Evolutionary conservation across 352 stramenopile species (phyloP), one percentile per base, ranked within the genome.

Genomic region (Globisporangium nodosum): DNA sequence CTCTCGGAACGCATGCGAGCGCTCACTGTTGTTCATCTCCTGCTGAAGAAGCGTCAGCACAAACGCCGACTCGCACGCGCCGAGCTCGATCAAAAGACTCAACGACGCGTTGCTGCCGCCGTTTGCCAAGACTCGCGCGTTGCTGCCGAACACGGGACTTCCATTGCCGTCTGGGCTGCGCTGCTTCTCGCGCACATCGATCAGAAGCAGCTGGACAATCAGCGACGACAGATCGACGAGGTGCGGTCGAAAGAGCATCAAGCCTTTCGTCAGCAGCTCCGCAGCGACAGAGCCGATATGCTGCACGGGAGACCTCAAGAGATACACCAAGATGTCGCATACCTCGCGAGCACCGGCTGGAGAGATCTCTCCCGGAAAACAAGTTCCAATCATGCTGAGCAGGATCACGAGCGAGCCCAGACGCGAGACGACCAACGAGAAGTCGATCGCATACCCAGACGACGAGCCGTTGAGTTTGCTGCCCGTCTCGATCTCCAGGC

Each of bases 351-450:
- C 85, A 16, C 76, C 69, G 2, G 81, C 61, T 3, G 85, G 85
- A 1, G 85, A 89, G 24, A 94, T 90, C 42, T 93, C 85, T 0
- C 79, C 85, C 7, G 85, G 85, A 52, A 85, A 94, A 58, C 81
- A 92, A 24, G 85, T 94, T n/a, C 85, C 85, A 9, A 93, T 85
- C 77, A 92, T 90, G 54, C 85, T 92, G 50, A 92, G 64, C 30
- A 94, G 42, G 11, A 94, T 77, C 48, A 94, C 81, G 5, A 92
- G 68, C 21, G 85, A 83, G 5, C 85, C 85, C 3, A 92, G 54
- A 9, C 78, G 74, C 45, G 76, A 69, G 1, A 92, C 75, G 0
- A 84, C 80, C 15, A 88, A 66, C 2, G 66, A 58, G 13, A 70
- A 66, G 21, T 68, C 63, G 18, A 73, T 60, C 4, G 54, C 54